Base-by-base conservation (phyloP, 768 basidiomycete species). In the Boletus rubroflammeus region DNA sequence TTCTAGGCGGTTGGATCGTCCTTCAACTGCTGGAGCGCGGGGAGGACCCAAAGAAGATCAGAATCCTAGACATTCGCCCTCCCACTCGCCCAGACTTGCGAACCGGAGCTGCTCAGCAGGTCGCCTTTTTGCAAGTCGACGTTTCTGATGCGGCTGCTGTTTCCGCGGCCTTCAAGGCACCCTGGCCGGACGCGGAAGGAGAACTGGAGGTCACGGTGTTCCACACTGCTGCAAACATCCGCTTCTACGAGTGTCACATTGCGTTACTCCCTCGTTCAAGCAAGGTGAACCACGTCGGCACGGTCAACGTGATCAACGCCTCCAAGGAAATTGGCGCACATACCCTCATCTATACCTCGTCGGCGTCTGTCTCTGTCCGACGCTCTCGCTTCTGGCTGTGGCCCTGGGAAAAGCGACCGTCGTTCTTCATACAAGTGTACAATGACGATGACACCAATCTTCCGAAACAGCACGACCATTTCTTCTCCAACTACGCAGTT, bases 1-100 rank as follows among this genome's bases (percentile, higher is more conserved):
- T 90, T 55, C 68, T 90, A 3, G 88, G 88, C 13, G 85, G 86
- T 7, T 91, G 89, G 89, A 83, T 91, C 35, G 83, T 85, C 4
- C 73, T 81, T 0, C 81, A 87, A 41, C 73, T 91, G 2, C 54
- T 90, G 4, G 75, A 82, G 48, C 81, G 89, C 2, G 89, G 89
- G 1, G 89, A 91, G 67, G 78, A 87, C 56, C 82, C 85, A 0
- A 74, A 71, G 36, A 74, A 72, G 14, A 88, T 90, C 15, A 77
- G 88, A 15, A 70, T 91, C 2, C 60, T 90, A 32, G 89, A 91
- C 67, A 74, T 90, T 36, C 78, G 79, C n/a, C 64, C 75, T 1
- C 87, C 89, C 0, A 73, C 75, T 25, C 82, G 84, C 15, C 62
- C 72, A 25, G 85, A 85, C 55, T 71, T 90, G 40, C 74, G 67